Conservation (phyloP, 1,139 yeast species). For the Tardiomyces blankii region DNA sequence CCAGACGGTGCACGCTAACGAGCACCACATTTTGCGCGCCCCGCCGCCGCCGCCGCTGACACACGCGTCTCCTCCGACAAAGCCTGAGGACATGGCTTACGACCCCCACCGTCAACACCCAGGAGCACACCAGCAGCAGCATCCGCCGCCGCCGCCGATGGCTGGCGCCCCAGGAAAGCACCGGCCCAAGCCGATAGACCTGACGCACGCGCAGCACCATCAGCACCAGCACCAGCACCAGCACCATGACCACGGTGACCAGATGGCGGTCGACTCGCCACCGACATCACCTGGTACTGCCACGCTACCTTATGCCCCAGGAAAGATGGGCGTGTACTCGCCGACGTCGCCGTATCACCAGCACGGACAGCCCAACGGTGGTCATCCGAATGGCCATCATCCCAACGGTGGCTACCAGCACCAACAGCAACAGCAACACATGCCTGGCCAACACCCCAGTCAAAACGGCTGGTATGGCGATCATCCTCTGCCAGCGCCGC, state of each 20-base stretch:
- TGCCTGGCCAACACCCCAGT: not conserved
- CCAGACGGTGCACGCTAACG: conserved; percentile 85
- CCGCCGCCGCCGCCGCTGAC: conserved; percentile 21
- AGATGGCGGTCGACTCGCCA: not conserved
- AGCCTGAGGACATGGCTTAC: not conserved
- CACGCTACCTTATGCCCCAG: not conserved
- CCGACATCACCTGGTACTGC: not conserved
- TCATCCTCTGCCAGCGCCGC: not conserved
- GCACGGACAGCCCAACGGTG: not conserved
- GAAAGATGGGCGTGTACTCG: not conserved
- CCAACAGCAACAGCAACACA: not conserved
- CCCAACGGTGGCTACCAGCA: not conserved
- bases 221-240: not conserved
- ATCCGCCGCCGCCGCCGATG: not conserved
- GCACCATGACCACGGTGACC: not conserved
- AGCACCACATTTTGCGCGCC: conserved; percentile 33
- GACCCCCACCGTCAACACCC: not conserved
- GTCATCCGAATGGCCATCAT: not conserved
- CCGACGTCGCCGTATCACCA: not conserved
- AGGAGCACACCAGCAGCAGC: not conserved
- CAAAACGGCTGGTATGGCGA: not conserved
- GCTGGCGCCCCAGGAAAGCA: conserved; percentile 10
- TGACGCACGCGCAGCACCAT: not conserved
- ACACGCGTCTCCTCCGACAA: conserved; percentile 16
- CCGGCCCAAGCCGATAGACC: conserved; percentile 7